These are phyloP conservation scores for Russula emetica DNA, from an alignment of 768 basidiomycete species.

Conservation along the genomic window DNA sequence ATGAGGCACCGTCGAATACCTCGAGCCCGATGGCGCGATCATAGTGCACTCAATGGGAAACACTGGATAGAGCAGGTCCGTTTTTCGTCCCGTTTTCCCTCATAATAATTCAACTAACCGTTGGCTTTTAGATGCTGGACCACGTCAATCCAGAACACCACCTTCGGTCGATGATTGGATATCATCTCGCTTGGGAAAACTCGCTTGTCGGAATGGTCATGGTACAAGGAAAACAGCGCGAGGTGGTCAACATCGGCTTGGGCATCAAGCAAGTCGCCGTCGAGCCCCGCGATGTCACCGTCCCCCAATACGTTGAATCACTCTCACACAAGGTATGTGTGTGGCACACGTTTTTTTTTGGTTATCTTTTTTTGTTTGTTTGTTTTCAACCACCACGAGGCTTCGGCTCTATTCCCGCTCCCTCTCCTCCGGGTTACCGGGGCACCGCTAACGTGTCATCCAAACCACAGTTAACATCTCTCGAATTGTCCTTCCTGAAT, in stretches of 20 bases:
- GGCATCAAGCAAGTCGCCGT: slow-evolving; percentile 66
- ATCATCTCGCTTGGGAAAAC: slow-evolving; percentile 63
- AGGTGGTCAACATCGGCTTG: slow-evolving; percentile 80
- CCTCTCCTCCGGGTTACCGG: too few species aligned
- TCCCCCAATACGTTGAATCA: slow-evolving; percentile 65
- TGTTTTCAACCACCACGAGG: background rate
- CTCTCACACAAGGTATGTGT: slow-evolving; percentile 69
- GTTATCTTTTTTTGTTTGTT: too few species aligned
- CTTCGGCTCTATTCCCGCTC: background rate
- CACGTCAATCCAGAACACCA: slow-evolving; percentile 49
- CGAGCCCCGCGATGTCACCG: slow-evolving; percentile 55
- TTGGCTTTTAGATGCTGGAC: slow-evolving; percentile 49
- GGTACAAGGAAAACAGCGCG: slow-evolving; percentile 69
- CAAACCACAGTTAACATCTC: slow-evolving; percentile 41
- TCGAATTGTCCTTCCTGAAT: slow-evolving; percentile 52
- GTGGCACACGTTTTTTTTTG: slow-evolving; percentile 25
- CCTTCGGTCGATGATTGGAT: slow-evolving; percentile 73
- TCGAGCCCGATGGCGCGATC: slow-evolving; percentile 67
- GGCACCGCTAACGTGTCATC: slow-evolving; percentile 1
- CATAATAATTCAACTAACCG: slow-evolving; percentile 36
- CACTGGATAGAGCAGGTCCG: slow-evolving; percentile 79
- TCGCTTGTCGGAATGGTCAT: slow-evolving; percentile 81
- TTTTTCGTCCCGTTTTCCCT: background rate
- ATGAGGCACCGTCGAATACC: slow-evolving; percentile 81
- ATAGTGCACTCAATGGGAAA: slow-evolving; percentile 56